Conservation (phyloP, 2,329 filamentous ascomycete genomes). For the Cladosporium cucumerinum region DNA sequence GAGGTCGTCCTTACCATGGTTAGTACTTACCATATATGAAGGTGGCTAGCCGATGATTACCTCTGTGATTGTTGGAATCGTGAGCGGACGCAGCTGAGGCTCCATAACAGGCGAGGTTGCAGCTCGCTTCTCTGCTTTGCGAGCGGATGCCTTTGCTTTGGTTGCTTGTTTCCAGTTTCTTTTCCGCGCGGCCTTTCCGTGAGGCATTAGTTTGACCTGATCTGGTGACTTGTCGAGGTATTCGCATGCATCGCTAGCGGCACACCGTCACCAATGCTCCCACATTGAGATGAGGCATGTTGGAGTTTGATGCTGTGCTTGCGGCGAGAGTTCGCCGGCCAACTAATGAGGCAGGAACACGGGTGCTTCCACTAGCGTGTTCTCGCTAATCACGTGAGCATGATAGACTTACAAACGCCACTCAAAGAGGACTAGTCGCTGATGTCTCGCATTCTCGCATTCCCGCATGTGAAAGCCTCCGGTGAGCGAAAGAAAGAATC, state of each 20-base stretch:
- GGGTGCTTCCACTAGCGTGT: background rate
- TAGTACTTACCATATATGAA: slow-evolving; percentile 32
- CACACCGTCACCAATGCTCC: too few relatives aligned
- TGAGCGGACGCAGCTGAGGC: background rate
- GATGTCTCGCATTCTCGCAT: background rate
- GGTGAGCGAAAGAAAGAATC: background rate
- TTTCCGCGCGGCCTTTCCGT: slow-evolving; percentile 14
- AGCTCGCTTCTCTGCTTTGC: slow-evolving; percentile 20
- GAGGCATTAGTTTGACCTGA: slow-evolving; percentile 6
- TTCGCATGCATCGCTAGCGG: background rate
- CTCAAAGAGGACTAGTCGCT: background rate
- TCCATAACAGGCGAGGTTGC: background rate
- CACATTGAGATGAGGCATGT: background rate
- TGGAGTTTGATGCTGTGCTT: background rate
- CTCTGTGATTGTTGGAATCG: slow-evolving; percentile 30
- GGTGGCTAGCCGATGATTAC: slow-evolving; percentile 22
- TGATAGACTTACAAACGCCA: background rate
- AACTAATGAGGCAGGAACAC: background rate
- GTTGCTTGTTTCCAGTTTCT: slow-evolving; percentile 14
- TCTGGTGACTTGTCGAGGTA: background rate
- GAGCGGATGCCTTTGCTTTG: slow-evolving; percentile 17
- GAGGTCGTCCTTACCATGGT: slow-evolving; percentile 41
- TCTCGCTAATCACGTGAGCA: background rate
- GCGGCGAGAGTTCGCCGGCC: background rate
- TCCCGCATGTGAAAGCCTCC: background rate